phyloP scores from a whole-genome alignment of 257 asterid genomes.

The Solanum chilense region DNA sequence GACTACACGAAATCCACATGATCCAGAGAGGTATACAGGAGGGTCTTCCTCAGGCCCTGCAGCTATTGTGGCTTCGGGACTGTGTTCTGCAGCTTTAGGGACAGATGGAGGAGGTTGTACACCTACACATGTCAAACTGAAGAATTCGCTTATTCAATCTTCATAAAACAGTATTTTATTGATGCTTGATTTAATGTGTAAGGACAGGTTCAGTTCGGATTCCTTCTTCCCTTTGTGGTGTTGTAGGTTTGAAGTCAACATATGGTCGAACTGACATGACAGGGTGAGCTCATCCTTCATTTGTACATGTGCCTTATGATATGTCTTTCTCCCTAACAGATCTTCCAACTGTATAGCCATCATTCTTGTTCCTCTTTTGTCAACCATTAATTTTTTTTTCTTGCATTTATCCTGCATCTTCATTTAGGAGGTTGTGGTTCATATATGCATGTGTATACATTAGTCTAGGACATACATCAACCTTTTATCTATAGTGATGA shows the following conservation, averaged over 20 bases:
- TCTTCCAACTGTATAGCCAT: not conserved
- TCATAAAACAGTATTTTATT: slow-evolving; percentile 1
- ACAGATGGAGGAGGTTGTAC: slow-evolving; percentile 98
- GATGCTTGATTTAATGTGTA: slow-evolving; percentile 5
- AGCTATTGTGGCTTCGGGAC: slow-evolving; percentile 92
- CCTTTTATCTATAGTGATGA: not conserved
- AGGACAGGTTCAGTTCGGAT: slow-evolving; percentile 85
- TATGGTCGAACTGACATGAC: slow-evolving; percentile 72
- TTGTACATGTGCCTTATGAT: not conserved
- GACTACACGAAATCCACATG: slow-evolving; percentile 94
- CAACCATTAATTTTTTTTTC: not conserved
- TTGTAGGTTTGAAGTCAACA: slow-evolving; percentile 47
- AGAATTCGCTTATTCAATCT: slow-evolving; percentile 3
- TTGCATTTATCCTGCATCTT: not conserved
- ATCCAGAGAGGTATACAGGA: slow-evolving; percentile 88
- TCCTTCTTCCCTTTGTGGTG: slow-evolving; percentile 57
- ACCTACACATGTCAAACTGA: slow-evolving; percentile 7
- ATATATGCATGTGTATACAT: not conserved
- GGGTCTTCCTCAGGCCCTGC: slow-evolving; percentile 99
- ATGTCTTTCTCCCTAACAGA: not conserved
- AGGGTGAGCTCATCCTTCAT: slow-evolving; percentile 46
- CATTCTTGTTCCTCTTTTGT: not conserved
- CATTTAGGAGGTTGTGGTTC: not conserved
- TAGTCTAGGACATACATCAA: not conserved
- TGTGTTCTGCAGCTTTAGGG: slow-evolving; percentile 94